phyloP scores from a whole-genome alignment of 208 protist genomes.

The Trypanosoma rangeli region DNA sequence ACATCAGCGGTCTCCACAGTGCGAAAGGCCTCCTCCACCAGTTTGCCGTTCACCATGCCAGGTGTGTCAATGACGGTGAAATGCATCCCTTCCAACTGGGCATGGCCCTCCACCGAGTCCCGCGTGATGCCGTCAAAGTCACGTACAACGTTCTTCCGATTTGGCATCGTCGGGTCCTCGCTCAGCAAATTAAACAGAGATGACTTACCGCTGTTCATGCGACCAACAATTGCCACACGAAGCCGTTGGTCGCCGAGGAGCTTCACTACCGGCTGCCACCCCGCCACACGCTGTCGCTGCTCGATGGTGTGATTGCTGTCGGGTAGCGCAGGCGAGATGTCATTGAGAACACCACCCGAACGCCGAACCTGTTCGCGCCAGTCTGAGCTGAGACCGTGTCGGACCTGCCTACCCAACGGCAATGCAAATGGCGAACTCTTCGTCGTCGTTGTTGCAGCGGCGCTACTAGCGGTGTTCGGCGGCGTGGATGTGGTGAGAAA shows the following conservation, averaged over 20 bases:
- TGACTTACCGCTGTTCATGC: constrained; percentile 91
- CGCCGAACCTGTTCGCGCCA: constrained; percentile 65
- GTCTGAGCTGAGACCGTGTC: constrained; percentile 42
- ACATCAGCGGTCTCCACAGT: constrained; percentile 85
- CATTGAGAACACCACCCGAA: constrained; percentile 59
- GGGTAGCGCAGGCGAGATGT: constrained; percentile 73
- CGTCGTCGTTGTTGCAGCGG: neutral
- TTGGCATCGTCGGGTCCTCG: constrained; percentile 57
- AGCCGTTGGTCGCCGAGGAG: constrained; percentile 79
- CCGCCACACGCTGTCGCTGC: constrained; percentile 71
- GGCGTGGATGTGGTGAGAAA: neutral
- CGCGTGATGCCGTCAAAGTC: constrained; percentile 89
- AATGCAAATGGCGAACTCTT: constrained; percentile 15
- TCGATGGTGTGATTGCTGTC: constrained; percentile 60
- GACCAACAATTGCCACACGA: constrained; percentile 84
- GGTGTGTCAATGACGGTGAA: constrained; percentile 92
- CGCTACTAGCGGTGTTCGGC: neutral
- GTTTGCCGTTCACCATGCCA: constrained; percentile 65
- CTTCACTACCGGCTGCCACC: constrained; percentile 82
- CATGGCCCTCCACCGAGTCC: constrained; percentile 81
- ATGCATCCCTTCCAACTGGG: constrained; percentile 64
- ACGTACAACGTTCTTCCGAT: constrained; percentile 70
- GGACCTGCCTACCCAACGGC: constrained; percentile 52
- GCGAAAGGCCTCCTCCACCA: constrained; percentile 86
- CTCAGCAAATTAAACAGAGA: constrained; percentile 90